Conservation (phyloP, 2,329 filamentous ascomycete genomes). For the Fusarium tupiense region DNA sequence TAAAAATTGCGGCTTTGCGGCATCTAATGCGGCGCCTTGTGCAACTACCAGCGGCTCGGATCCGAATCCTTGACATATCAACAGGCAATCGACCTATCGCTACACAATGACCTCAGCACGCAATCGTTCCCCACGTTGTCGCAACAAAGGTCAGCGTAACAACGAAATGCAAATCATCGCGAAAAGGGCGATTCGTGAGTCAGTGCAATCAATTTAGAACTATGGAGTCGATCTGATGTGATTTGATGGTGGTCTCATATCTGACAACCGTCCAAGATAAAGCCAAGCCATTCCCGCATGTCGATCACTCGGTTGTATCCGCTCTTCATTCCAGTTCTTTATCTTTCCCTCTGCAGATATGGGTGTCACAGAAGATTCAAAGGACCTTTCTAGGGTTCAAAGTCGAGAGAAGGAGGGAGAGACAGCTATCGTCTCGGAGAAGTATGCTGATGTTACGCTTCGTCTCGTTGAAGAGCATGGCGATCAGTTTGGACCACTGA, state of each 20-base stretch:
- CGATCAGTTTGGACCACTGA: not conserved
- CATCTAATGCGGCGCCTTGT: not conserved
- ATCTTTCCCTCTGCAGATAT: not conserved
- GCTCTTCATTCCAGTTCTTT: not conserved
- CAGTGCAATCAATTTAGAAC: not conserved
- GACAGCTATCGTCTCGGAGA: not conserved
- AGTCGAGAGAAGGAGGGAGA: not conserved
- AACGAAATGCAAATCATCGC: not conserved
- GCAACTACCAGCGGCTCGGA: not conserved
- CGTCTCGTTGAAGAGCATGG: constrained; percentile 3
- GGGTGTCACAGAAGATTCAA: not conserved
- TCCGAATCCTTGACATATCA: not conserved
- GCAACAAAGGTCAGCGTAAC: not conserved
- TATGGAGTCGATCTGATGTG: not conserved
- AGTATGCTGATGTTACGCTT: constrained; percentile 9
- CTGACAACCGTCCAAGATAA: not conserved
- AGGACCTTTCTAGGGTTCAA: not conserved
- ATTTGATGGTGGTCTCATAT: not conserved
- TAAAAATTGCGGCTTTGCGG: not conserved
- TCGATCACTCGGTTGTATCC: not conserved
- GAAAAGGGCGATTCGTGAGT: not conserved
- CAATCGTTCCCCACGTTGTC: constrained; percentile 30
- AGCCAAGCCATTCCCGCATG: not conserved
- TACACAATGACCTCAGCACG: constrained; percentile 8
- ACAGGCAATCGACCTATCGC: constrained; percentile 1